phyloP scores from a whole-genome alignment of 768 basidiomycete species.

The Trametes cubensis region DNA sequence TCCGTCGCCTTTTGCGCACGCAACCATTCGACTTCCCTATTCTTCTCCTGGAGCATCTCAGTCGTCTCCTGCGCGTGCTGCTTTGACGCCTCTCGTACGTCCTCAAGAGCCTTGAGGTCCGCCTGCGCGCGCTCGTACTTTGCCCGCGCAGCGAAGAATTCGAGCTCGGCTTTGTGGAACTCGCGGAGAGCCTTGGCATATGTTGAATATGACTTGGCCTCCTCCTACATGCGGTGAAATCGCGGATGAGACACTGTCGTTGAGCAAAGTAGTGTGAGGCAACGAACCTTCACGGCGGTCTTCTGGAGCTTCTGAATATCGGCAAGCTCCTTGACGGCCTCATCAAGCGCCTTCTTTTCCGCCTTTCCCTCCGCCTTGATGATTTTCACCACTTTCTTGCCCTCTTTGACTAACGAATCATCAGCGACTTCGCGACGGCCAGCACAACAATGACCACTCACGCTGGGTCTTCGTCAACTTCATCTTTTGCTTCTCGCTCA shows the following conservation, averaged over 20 bases:
- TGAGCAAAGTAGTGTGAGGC: background rate
- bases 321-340: conserved; percentile 65
- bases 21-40: conserved; percentile 71
- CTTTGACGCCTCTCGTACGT: conserved; percentile 49
- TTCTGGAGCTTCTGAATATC: conserved; percentile 74
- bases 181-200: conserved; percentile 56
- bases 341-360: conserved; percentile 62
- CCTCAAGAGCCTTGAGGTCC: conserved; percentile 36
- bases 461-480: conserved; percentile 57
- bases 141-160: conserved; percentile 61
- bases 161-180: conserved; percentile 66
- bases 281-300: conserved; percentile 56
- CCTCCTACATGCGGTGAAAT: conserved; percentile 43
- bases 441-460: conserved; percentile 36
- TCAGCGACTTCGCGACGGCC: background rate
- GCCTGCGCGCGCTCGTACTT: conserved; percentile 57
- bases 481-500: conserved; percentile 53
- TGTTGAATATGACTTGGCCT: conserved; percentile 55
- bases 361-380: conserved; percentile 69
- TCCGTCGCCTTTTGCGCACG: conserved; percentile 67
- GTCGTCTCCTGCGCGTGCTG: conserved; percentile 61
- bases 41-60: conserved; percentile 66
- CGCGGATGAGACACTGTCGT: no score
- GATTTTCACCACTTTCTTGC: conserved; percentile 65
- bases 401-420: conserved; percentile 52